phyloP scores from a whole-genome alignment of 2,329 filamentous ascomycete genomes.

The Penicillium sp. region DNA sequence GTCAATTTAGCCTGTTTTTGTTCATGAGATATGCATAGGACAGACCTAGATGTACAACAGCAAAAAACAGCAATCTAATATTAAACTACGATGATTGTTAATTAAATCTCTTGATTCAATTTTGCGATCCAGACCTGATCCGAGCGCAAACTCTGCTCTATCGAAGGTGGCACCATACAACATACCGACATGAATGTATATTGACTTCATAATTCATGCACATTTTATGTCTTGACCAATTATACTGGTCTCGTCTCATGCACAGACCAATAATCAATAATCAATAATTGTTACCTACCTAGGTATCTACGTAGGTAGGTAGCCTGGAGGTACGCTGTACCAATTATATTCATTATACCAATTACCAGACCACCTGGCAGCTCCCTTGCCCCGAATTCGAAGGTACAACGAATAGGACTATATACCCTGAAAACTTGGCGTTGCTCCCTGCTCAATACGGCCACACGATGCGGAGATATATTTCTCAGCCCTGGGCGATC shows the following conservation, averaged over 20 bases:
- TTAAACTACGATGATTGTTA: not conserved
- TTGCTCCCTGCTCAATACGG: not conserved
- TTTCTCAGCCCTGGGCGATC: constrained; percentile 2
- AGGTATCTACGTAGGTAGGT: too few relatives aligned
- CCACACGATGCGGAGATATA: not conserved
- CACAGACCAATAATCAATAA: not conserved
- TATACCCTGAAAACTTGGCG: not conserved
- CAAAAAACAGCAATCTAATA: not conserved
- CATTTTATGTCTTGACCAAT: not conserved
- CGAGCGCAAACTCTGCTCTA: not conserved
- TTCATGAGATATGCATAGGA: not conserved
- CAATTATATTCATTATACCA: not conserved
- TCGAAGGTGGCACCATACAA: not conserved
- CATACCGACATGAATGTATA: too few relatives aligned
- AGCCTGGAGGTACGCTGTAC: not conserved
- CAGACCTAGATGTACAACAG: not conserved
- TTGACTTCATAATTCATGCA: not conserved
- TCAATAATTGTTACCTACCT: too few relatives aligned
- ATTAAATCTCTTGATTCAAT: not conserved
- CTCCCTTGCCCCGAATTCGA: not conserved
- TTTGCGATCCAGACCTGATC: not conserved
- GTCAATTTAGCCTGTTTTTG: not conserved
- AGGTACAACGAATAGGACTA: not conserved
- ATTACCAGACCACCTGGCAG: not conserved
- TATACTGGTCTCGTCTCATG: not conserved